Evolutionary conservation across 768 basidiomycete genomes (phyloP), one percentile per base, ranked within the genome.

Genomic region (Lactifluus piperatus): DNA sequence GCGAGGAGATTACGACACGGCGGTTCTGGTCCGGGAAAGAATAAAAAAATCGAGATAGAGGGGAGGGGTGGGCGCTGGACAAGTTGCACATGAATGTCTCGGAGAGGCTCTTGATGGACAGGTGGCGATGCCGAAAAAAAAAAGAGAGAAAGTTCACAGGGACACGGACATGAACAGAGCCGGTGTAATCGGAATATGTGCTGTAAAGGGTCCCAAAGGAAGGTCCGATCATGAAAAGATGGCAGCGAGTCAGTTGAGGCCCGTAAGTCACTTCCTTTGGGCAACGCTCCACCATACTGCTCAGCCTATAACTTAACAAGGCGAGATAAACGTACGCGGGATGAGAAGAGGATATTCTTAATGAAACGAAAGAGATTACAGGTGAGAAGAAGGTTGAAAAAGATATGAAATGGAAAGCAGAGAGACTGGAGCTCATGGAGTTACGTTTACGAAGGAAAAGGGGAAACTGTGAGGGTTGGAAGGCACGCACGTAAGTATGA

Each of bases 321-420:
- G n/a, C n/a, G n/a, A n/a, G n/a, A n/a, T n/a, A n/a, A n/a, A n/a
- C n/a, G n/a, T n/a, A n/a, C n/a, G n/a, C n/a, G n/a, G n/a, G 27
- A 20, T 22, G 29, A 37, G 26, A 41, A 32, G 16, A 9, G 43
- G 53, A 54, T 8, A 30, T 39, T 1, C 20, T 18, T 24, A 51
- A 57, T 46, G 34, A 46, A 43, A 34, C 30, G 51, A 30, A 44
- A 11, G 47, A 30, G 18, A 26, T 14, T 14, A 48, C n/a, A 32
- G 37, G 37, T 18, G 43, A 44, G 11, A 26, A 54, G 13, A 51
- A 45, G 56, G 57, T 61, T 61, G 55, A 7, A 46, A 22, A 51
- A 41, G 50, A 60, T 51, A 56, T 56, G 59, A 60, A 61, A 61
- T 61, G 36, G 20, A 52, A 18, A 22, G 52, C 8, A 34, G 36